A percentile compares a stretch with the other conserved stretches of the same genome.
These are phyloP conservation scores for Ballota nigra DNA, from an alignment of 257 asterid species.

Conservation along the genomic window DNA sequence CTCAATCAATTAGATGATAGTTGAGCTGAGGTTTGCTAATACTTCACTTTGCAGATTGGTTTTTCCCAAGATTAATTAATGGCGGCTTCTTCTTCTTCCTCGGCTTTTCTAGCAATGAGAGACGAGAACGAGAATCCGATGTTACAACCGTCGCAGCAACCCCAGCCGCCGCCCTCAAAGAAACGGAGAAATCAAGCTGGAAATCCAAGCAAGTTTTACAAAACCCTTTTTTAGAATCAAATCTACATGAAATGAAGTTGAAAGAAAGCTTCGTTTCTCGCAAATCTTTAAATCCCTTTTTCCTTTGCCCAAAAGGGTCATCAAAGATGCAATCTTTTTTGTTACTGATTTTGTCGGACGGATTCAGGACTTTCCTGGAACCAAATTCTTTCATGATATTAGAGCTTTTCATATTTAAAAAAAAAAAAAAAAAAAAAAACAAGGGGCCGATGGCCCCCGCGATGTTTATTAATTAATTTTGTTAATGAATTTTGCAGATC, in stretches of 20 bases:
- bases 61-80: not conserved
- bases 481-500: constrained; percentile 38
- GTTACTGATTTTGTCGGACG: too few species aligned
- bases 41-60: not conserved
- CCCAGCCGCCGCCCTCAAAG: constrained; percentile 31
- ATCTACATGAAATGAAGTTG: not conserved
- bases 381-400: too few species aligned
- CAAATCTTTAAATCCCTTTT: not conserved
- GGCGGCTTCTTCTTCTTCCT: constrained; percentile 55
- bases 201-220: constrained; percentile 57
- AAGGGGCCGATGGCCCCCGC: too few species aligned
- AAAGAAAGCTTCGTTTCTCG: too few species aligned
- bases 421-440: too few species aligned
- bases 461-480: too few species aligned
- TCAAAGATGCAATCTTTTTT: not conserved
- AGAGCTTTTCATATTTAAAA: too few species aligned
- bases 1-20: not conserved
- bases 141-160: constrained; percentile 28
- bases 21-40: not conserved
- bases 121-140: constrained; percentile 38
- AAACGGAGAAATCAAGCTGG: constrained; percentile 73
- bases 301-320: constrained; percentile 7
- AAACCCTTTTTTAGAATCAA: too few species aligned
- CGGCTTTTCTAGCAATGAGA: constrained; percentile 39
- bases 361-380: too few species aligned